Conservation (phyloP, 2,329 filamentous ascomycete species). For the Neonectria faginata region DNA sequence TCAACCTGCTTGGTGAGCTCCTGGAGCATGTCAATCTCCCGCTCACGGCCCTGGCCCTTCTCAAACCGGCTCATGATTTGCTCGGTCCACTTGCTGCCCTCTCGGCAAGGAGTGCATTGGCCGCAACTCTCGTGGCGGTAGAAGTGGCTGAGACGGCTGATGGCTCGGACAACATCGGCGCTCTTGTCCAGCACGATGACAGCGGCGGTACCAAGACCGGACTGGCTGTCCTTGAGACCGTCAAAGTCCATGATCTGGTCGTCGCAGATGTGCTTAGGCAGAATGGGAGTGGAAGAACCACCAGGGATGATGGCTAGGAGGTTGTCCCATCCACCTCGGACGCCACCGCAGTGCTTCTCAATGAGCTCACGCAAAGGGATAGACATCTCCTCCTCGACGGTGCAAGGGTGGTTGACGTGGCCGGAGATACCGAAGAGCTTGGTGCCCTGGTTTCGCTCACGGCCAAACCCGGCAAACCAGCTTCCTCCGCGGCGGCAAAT, state of each 20-base stretch:
- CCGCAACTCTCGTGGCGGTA: slow-evolving; percentile 99
- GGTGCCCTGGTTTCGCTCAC: slow-evolving; percentile 95
- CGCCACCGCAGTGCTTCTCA: slow-evolving; percentile 97
- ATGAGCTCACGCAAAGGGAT: slow-evolving; percentile 96
- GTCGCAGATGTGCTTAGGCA: slow-evolving; percentile 90
- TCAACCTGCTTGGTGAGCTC: slow-evolving; percentile 99
- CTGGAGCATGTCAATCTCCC: slow-evolving; percentile 99
- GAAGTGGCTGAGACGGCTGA: slow-evolving; percentile 92
- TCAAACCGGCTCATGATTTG: slow-evolving; percentile 99
- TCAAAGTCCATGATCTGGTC: slow-evolving; percentile 99
- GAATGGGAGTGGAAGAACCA: slow-evolving; percentile 94
- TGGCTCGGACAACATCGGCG: slow-evolving; percentile 93
- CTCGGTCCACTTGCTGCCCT: slow-evolving; percentile 98
- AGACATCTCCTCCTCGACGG: slow-evolving; percentile 99
- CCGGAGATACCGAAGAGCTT: slow-evolving; percentile 99
- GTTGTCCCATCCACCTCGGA: slow-evolving; percentile 98
- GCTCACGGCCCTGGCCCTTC: slow-evolving; percentile 85
- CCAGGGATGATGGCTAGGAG: slow-evolving; percentile 94
- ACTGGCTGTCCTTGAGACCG: slow-evolving; percentile 96
- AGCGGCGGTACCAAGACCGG: slow-evolving; percentile 94
- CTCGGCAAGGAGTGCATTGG: slow-evolving; percentile 99
- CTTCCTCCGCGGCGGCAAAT: slow-evolving; percentile 91
- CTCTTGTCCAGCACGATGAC: slow-evolving; percentile 99
- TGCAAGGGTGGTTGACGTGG: slow-evolving; percentile 98
- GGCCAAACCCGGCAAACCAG: slow-evolving; percentile 96